Percentiles rank a stretch among this genome's conserved stretches.
phyloP scores from a whole-genome alignment of 78 protist species.

The slime mould (Dictyostelium discoideum) region DNA sequence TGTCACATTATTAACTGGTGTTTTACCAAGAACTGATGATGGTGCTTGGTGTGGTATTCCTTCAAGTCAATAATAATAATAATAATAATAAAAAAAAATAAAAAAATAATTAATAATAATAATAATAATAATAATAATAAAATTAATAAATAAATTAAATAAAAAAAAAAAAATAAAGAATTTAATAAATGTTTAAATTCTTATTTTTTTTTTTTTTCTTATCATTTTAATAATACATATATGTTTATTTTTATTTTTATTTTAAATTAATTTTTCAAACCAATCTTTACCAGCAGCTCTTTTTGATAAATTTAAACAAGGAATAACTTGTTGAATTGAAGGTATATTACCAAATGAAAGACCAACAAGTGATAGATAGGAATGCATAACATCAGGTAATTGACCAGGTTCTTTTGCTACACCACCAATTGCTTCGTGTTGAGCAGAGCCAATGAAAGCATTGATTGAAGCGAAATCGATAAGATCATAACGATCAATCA shows the following conservation, averaged over 20 bases:
- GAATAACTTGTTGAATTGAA: not conserved
- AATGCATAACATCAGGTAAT: slow-evolving; percentile 75
- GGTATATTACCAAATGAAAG: slow-evolving; percentile 7
- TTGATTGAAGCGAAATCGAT: slow-evolving; percentile 20
- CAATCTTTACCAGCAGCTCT: slow-evolving; percentile 62
- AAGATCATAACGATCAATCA: slow-evolving; percentile 33
- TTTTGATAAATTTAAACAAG: slow-evolving; percentile 27
- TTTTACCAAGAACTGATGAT: slow-evolving; percentile 84
- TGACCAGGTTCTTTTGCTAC: slow-evolving; percentile 57
- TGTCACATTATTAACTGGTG: slow-evolving; percentile 76
- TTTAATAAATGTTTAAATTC: not conserved
- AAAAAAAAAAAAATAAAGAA: not conserved
- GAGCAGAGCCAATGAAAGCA: slow-evolving; percentile 43
- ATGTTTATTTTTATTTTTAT: not conserved
- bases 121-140: not conserved
- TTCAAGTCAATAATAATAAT: slow-evolving; percentile 5
- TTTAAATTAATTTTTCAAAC: slow-evolving; percentile 25
- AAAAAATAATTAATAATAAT: not conserved
- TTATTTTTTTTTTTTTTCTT: not conserved
- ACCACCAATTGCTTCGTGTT: slow-evolving; percentile 60
- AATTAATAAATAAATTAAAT: not conserved
- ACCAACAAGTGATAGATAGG: slow-evolving; percentile 76
- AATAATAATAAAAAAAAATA: not conserved
- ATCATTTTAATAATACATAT: not conserved
- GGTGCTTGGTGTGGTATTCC: slow-evolving; percentile 74